Conservation (phyloP, 2,329 filamentous ascomycete species). For the Ascosphaera apis region DNA sequence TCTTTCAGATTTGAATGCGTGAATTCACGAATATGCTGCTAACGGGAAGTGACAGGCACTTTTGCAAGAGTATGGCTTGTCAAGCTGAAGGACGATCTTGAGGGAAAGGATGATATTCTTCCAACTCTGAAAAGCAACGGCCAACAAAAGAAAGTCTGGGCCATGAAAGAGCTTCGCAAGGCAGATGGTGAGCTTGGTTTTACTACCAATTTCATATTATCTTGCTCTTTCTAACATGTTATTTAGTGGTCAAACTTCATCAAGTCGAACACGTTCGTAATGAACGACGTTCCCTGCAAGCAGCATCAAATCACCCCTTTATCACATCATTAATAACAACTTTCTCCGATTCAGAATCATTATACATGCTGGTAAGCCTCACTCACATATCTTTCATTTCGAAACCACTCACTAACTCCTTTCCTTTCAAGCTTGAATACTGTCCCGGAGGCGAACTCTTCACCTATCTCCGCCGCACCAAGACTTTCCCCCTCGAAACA, state of each 20-base stretch:
- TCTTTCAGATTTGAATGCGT: constrained; percentile 1
- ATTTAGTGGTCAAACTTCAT: constrained; percentile 33
- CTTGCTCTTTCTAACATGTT: neutral
- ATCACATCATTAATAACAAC: constrained; percentile 41
- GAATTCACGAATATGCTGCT: neutral
- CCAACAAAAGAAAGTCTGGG: constrained; percentile 25
- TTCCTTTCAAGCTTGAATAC: constrained; percentile 32
- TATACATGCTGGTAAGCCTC: constrained; percentile 28
- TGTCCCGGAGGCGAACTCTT: constrained; percentile 46
- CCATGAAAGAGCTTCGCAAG: constrained; percentile 27
- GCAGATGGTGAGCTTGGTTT: constrained; percentile 19
- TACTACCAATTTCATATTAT: constrained; percentile 2
- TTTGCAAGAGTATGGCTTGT: constrained; percentile 29
- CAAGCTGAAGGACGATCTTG: constrained; percentile 17
- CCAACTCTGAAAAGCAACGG: too few species aligned
- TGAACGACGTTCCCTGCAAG: constrained; percentile 38
- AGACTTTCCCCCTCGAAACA: constrained; percentile 38
- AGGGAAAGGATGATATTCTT: constrained; percentile 11
- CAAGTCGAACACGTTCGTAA: constrained; percentile 47
- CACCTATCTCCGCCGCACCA: constrained; percentile 37
- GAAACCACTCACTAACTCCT: constrained; percentile 4
- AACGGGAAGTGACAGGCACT: constrained; percentile 25
- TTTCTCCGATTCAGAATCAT: constrained; percentile 37
- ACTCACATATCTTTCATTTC: neutral
- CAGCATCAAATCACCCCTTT: constrained; percentile 40